Evolutionary conservation across 352 stramenopile species (phyloP), one percentile per base, ranked within the genome.

Genomic region (Pythium dissimile): DNA sequence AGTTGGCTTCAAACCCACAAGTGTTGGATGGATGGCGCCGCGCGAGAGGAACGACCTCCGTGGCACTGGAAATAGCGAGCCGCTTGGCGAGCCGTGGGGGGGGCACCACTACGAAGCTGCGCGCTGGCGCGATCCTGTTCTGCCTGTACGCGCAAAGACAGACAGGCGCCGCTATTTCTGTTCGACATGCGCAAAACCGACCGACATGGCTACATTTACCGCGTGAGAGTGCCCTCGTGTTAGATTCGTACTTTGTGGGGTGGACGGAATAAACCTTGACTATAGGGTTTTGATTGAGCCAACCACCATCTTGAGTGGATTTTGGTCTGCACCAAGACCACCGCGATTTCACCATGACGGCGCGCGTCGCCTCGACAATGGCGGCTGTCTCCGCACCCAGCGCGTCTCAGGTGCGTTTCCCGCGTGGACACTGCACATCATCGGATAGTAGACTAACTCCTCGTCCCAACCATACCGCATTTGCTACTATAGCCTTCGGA

Each of bases 121-220:
- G n/a, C n/a, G n/a, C n/a, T n/a, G n/a, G n/a, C n/a, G n/a, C n/a
- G n/a, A n/a, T n/a, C n/a, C n/a, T n/a, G n/a, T n/a, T n/a, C n/a
- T n/a, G n/a, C n/a, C n/a, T n/a, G n/a, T n/a, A n/a, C n/a, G n/a
- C n/a, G n/a, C n/a, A n/a, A n/a, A n/a, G n/a, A n/a, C n/a, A n/a
- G n/a, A n/a, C n/a, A 27, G 13, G 1, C 23, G 16, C 3, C 10
- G 5, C 7, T 52, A 52, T 41, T 52, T 52, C 30, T 39, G 28
- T 30, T 12, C 13, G 26, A 18, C 38, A 26, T 15, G 5, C 18
- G 5, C 53, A 53, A 61, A 61, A 59, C 51, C 18, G 39, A 43
- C 41, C 30, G n/a, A 26, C 7, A 61, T 61, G 43, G 53, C 42
- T 47, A 53, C 53, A 61, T 47, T n/a, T 41, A 21, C 54, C 54